Conservation (phyloP, 2,329 filamentous ascomycete species). For the Ophiostoma triangulosporum region DNA sequence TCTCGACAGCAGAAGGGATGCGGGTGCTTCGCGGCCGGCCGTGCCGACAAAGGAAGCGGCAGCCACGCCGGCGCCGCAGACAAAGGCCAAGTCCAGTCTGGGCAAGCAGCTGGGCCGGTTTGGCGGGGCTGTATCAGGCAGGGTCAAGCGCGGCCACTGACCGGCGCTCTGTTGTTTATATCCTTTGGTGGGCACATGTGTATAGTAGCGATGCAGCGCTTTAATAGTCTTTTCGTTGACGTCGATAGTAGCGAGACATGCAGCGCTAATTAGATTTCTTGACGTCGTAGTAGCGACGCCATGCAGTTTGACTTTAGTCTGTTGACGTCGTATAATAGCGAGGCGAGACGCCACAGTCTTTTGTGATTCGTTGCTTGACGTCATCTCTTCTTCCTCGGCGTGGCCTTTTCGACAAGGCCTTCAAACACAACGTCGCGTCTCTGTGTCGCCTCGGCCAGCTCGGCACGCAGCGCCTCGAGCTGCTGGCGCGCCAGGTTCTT, state of each 20-base stretch:
- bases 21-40: conserved; percentile 24
- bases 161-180: too few relatives aligned
- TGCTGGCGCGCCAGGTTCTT: conserved; percentile 53
- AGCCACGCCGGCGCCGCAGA: conserved; percentile 28
- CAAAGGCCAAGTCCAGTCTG: conserved; percentile 49
- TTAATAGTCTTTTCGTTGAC: too few relatives aligned
- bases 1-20: conserved; percentile 28
- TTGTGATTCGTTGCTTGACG: neutral
- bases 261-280: too few relatives aligned
- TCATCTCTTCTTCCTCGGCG: conserved; percentile 28
- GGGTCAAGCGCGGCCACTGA: conserved; percentile 37
- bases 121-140: conserved; percentile 56
- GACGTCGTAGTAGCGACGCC: too few relatives aligned
- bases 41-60: conserved; percentile 30
- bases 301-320: too few relatives aligned
- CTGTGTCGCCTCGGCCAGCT: conserved; percentile 47
- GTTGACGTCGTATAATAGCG: too few relatives aligned
- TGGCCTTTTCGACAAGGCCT: conserved; percentile 49
- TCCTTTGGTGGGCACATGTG: too few relatives aligned
- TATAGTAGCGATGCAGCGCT: neutral
- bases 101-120: conserved; percentile 57
- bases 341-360: too few relatives aligned
- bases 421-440: conserved; percentile 65
- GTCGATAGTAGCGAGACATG: too few relatives aligned
- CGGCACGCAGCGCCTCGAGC: conserved; percentile 51